phyloP scores from a whole-genome alignment of 192 early-diverging fungal species.

The Pilobolus umbonatus region DNA sequence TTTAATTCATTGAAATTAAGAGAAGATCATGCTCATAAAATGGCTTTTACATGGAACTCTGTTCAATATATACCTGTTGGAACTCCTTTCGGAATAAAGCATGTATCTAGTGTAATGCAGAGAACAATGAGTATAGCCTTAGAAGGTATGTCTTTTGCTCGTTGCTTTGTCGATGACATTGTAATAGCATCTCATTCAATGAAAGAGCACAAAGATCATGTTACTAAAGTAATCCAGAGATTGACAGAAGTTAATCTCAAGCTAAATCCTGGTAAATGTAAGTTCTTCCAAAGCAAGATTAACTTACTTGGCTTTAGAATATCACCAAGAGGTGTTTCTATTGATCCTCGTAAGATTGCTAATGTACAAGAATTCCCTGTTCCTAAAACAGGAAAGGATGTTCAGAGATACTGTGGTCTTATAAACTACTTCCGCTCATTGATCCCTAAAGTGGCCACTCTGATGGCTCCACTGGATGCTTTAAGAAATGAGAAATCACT shows the following conservation, averaged over 20 bases:
- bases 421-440: constrained; percentile 25
- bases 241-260: background rate
- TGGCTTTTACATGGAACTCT: background rate
- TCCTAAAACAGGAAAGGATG: constrained; percentile 18
- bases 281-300: background rate
- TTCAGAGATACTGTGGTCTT: constrained; percentile 17
- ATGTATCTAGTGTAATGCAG: background rate
- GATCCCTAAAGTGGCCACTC: constrained; percentile 16
- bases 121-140: background rate
- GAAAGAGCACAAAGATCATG: background rate
- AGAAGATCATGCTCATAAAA: background rate
- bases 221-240: background rate
- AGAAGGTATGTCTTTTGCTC: background rate
- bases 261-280: background rate
- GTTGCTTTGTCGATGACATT: background rate
- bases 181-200: background rate
- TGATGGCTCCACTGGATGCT: constrained; percentile 25
- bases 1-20: constrained; percentile 1
- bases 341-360: constrained; percentile 12
- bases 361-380: constrained; percentile 20
- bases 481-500: constrained; percentile 2
- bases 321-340: background rate
- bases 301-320: background rate
- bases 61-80: background rate
- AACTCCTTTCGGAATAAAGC: background rate